Base-by-base conservation (phyloP, 2,329 filamentous ascomycete genomes). In the Pseudogymnoascus sp. region DNA sequence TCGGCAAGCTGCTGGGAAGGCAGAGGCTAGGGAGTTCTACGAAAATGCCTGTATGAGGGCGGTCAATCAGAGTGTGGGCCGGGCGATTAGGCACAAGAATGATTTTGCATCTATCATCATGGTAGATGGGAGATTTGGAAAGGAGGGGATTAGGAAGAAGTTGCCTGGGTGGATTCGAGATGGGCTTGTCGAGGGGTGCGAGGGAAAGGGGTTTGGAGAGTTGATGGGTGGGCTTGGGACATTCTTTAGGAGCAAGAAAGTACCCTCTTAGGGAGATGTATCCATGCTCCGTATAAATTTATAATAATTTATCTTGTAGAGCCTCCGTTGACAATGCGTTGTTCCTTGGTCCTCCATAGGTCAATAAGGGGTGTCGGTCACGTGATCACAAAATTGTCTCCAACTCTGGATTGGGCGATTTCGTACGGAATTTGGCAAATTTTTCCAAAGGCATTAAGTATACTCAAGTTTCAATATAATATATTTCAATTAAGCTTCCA, bases 11-110 rank as follows among this genome's bases (percentile, higher is more conserved):
- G 35, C 25, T 8, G 78, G 77, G 0, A 86, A 84, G 68, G 79
- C 82, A 67, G 77, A 86, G 4, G 86, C 88, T 1, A 79, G 87
- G 60, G 89, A 93, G 64, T 96, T 90, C 71, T 96, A 95, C 71
- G 92, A 97, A 73, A 97, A 97, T 72, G 85, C 90, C 0, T 97
- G 92, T 73, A 97, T 99, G 92, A 82, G 94, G 39, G 91, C 92
- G 4, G 94, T 99, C 4, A 99, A 99, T 73, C 94, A 99, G 77
- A 94, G 90, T 71, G 92, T 99, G 67, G 94, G 94, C 0, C 81
- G 94, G 63, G 94, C 92, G 1, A 97, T 99, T 69, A 81, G 94
- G 55, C 94, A 99, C 72, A 83, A 82, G 61, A 85, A 83, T 25
- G 94, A 99, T 75, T 97, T 96, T 75, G 94, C 94, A 4, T 87